Base-by-base conservation (phyloP, 2,329 filamentous ascomycete species). In the Cladosporium sp. region DNA sequence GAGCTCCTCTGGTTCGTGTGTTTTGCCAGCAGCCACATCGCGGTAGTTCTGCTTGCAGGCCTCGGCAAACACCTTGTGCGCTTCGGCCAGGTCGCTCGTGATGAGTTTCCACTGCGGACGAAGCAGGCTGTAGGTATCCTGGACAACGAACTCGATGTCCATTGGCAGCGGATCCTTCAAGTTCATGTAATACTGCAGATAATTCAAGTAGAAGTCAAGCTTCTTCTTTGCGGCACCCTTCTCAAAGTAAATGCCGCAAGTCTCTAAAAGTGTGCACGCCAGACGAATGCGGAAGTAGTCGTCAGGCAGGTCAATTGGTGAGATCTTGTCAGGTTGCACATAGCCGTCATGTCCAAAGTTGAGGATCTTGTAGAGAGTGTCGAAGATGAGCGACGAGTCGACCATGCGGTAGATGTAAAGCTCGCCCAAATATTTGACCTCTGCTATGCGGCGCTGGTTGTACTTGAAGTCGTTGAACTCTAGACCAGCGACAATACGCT, bases 401-500 rank as follows among this genome's bases (percentile, higher is more conserved):
- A 99, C 83, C 84, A 99, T 90, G 58, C 94, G 89, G 71, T 97
- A 99, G 68, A 97, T 96, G 77, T 99, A 99, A 9, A 99, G 83
- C 74, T 99, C 94, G 20, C 90, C 92, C 4, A 99, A 80, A 70
- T 97, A 99, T 71, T 97, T 97, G 68, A 96, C 90, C 73, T 97
- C 93, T 2, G 95, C 90, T 61, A 99, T 87, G 20, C 94, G 88
- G 59, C 92, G 88, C 74, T 99, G 94, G 70, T 96, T 97, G 76
- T 91, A 95, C 68, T 95, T 92, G 80, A 97, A 99, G 71, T 99
- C 94, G 66, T 97, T 97, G 65, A 92, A 85, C 73, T 99, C 94
- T 2, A 99, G 80, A 1, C 94, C 94, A 62, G 95, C 83, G 0
- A 83, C 88, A 62, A 99, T 88, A 5, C 90, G 88, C 73, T 99